Evolutionary conservation across 768 basidiomycete species (phyloP).

Genomic region (Cyathus striatus): DNA sequence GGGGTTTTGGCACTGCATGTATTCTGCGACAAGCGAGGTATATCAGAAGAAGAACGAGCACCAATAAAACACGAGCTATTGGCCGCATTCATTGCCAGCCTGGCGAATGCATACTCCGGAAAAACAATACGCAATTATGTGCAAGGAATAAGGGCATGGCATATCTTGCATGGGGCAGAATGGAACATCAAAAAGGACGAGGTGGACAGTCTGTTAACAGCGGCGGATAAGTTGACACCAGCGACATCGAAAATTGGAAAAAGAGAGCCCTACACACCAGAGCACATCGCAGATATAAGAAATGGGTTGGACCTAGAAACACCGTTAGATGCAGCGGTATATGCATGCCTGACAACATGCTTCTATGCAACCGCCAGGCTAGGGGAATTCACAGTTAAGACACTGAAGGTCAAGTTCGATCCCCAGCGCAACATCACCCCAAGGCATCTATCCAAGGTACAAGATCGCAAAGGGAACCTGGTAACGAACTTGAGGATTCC

Average conservation of each 20-base stretch:
- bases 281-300: constrained; percentile 13
- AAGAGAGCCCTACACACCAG: constrained; percentile 20
- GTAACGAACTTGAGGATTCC: constrained; percentile 21
- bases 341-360: constrained; percentile 30
- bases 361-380: constrained; percentile 28
- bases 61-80: constrained; percentile 21
- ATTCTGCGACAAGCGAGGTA: constrained; percentile 25
- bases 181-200: constrained; percentile 22
- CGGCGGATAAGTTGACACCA: constrained; percentile 22
- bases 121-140: constrained; percentile 31
- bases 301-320: constrained; percentile 14
- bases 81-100: constrained; percentile 19
- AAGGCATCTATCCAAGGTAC: not conserved
- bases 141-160: constrained; percentile 37
- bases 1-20: constrained; percentile 33
- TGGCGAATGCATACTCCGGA: constrained; percentile 25
- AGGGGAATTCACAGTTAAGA: constrained; percentile 34
- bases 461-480: constrained; percentile 17
- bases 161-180: constrained; percentile 29
- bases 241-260: constrained; percentile 19
- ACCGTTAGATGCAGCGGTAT: constrained; percentile 28
- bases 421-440: constrained; percentile 17
- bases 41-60: constrained; percentile 24
- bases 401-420: constrained; percentile 14
- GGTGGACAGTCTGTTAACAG: constrained; percentile 21